These are phyloP conservation scores for Cystobasidiaceae sp. DNA, from an alignment of 1,284 basidiomycete species.

Conservation along the genomic window DNA sequence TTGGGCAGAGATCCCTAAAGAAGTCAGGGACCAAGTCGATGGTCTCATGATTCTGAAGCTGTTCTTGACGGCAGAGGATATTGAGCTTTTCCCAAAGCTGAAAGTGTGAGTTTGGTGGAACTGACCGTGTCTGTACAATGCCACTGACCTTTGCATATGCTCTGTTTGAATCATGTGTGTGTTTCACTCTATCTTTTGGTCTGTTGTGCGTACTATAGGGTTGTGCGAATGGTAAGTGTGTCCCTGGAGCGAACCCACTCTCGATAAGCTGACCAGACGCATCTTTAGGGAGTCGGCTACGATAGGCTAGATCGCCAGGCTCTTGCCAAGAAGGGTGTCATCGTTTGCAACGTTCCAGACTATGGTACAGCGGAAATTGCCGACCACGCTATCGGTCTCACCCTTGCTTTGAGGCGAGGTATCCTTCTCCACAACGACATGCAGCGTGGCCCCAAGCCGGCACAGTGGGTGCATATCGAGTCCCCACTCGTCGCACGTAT, in stretches of 20 bases:
- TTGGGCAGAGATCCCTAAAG: slow-evolving; percentile 19
- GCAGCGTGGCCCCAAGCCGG: slow-evolving; percentile 21
- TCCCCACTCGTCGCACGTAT: slow-evolving; percentile 31
- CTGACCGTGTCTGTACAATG: not conserved
- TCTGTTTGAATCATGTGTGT: too few relatives aligned
- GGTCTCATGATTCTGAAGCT: slow-evolving; percentile 31
- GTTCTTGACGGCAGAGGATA: slow-evolving; percentile 30
- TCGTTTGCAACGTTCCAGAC: slow-evolving; percentile 38
- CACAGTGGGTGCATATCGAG: slow-evolving; percentile 20
- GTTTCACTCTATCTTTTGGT: not conserved
- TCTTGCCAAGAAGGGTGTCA: slow-evolving; percentile 28
- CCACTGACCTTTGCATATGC: too few relatives aligned
- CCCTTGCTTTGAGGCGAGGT: slow-evolving; percentile 27
- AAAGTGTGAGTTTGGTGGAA: slow-evolving; percentile 30
- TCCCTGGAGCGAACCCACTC: slow-evolving; percentile 6
- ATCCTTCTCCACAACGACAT: slow-evolving; percentile 32
- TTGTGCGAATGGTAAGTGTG: slow-evolving; percentile 8
- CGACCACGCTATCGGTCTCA: slow-evolving; percentile 27
- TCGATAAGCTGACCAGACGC: not conserved
- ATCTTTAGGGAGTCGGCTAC: slow-evolving; percentile 36
- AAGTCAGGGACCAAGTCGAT: slow-evolving; percentile 25
- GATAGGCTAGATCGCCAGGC: slow-evolving; percentile 36
- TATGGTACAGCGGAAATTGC: slow-evolving; percentile 33
- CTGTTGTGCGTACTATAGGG: not conserved
- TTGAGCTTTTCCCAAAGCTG: slow-evolving; percentile 35